Evolutionary conservation across 805 yeast species (phyloP).

Genomic region (Kregervanrija delftensis): DNA sequence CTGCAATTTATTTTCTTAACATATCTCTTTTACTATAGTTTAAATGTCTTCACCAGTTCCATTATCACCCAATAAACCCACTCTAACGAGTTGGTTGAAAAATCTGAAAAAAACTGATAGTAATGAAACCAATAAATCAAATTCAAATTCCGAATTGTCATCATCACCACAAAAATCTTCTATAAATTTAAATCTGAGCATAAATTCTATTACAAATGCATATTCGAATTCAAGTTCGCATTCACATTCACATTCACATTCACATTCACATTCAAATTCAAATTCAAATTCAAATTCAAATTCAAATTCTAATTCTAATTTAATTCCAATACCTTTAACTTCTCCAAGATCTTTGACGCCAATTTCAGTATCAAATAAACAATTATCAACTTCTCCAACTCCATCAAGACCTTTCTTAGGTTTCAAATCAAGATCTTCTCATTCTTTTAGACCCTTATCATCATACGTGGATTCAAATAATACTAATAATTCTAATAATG

Average conservation of each 20-base stretch:
- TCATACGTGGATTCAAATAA: slow-evolving; percentile 19
- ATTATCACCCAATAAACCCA: slow-evolving; percentile 8
- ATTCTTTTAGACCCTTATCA: slow-evolving; percentile 32
- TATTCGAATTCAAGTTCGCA: too few species aligned
- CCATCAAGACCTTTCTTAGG: slow-evolving; percentile 39
- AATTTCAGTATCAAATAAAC: neutral
- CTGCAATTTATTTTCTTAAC: neutral
- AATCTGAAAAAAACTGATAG: slow-evolving; percentile 6
- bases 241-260: too few species aligned
- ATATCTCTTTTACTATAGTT: neutral
- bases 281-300: neutral
- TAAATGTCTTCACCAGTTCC: slow-evolving; percentile 1
- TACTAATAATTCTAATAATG: slow-evolving; percentile 15
- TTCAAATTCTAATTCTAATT: too few species aligned
- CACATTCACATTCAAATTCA: slow-evolving; percentile 1
- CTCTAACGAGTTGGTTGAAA: slow-evolving; percentile 9
- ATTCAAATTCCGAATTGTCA: neutral
- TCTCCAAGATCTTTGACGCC: too few species aligned
- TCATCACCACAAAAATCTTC: neutral
- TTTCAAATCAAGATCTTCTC: slow-evolving; percentile 45
- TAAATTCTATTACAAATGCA: neutral
- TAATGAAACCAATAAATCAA: neutral
- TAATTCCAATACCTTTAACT: too few species aligned
- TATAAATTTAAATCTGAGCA: neutral
- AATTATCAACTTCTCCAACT: slow-evolving; percentile 20